Base-by-base conservation (phyloP, 2,329 filamentous ascomycete genomes). In the Seiridium cupressi region DNA sequence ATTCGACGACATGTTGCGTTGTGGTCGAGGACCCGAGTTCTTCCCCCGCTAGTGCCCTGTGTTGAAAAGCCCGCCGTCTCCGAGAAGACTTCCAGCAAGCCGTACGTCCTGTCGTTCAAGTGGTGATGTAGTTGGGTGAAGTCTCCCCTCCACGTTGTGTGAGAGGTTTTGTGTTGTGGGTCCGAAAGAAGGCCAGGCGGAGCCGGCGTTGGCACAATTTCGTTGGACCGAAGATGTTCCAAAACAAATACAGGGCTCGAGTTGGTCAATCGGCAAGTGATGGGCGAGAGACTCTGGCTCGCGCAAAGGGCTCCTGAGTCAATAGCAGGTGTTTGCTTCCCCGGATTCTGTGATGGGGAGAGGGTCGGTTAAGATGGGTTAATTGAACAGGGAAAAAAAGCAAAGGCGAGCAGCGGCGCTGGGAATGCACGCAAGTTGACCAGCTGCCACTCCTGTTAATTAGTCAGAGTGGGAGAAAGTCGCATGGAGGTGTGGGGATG, bases 381-480 rank as follows among this genome's bases (percentile, higher is more conserved):
- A 44, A 38, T 55, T 44, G 51, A 55, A 44, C 44, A 49, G 40
- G 36, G 46, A 26, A 36, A 58, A 51, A 58, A 58, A 58, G 55
- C 55, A 58, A 58, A 40, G 44, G 34, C 32, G 32, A 58, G 35
- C 7, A 51, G 32, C 9, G 26, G 31, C 31, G 42, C 54, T 40
- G 46, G 55, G 55, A 35, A 58, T 58, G 38, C 55, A 36, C 55
- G 32, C 11, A 26, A 34, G 35, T 32, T 31, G 55, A 47, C 32
- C 35, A 49, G 34, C 31, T 42, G 46, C 55, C 32, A 34, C 42
- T 55, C 38, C 18, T 35, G 55, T 44, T 18, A 57, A 57, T 57
- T 57, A 57, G 54, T 57, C 54, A 57, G 54, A 47, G 44, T 47
- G 54, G 40, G 54, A n/a, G 40, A 57, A 57, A 35, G 8, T 55